Percentiles rank a stretch among this genome's conserved stretches.
These are phyloP conservation scores for Thraustochytrium striatum DNA, from an alignment of 352 stramenopile genomes.

Conservation along the genomic window DNA sequence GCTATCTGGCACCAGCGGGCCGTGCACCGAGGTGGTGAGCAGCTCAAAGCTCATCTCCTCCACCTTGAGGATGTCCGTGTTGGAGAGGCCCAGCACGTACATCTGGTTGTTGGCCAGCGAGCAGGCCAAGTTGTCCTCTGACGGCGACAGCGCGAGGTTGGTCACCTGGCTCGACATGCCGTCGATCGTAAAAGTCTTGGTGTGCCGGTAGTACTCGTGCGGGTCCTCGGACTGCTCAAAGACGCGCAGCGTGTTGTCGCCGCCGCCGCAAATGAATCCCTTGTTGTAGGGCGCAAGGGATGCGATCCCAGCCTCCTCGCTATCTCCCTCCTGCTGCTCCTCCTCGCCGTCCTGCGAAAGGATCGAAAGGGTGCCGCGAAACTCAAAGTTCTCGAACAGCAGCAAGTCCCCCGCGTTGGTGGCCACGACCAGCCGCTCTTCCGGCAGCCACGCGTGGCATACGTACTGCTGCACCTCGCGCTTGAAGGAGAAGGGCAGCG, in stretches of 20 bases:
- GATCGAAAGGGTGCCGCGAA: slow-evolving; percentile 64
- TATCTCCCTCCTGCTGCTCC: slow-evolving; percentile 61
- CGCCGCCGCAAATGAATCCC: slow-evolving; percentile 69
- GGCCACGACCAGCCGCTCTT: slow-evolving; percentile 80
- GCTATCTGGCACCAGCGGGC: slow-evolving; percentile 50
- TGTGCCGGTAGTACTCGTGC: slow-evolving; percentile 79
- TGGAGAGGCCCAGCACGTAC: slow-evolving; percentile 80
- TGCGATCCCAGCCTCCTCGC: slow-evolving; percentile 71
- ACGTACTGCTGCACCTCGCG: slow-evolving; percentile 70
- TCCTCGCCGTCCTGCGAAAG: background rate
- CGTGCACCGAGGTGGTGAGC: slow-evolving; percentile 78
- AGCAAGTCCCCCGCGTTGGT: slow-evolving; percentile 79
- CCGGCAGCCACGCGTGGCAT: slow-evolving; percentile 80
- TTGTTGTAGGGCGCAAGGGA: slow-evolving; percentile 81
- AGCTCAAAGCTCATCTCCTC: slow-evolving; percentile 88
- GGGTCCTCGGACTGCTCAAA: slow-evolving; percentile 62
- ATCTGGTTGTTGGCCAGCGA: slow-evolving; percentile 79
- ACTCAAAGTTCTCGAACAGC: slow-evolving; percentile 87
- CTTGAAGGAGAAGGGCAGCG: slow-evolving; percentile 59
- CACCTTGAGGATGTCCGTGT: slow-evolving; percentile 83
- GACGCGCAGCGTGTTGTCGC: slow-evolving; percentile 65
- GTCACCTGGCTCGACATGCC: slow-evolving; percentile 68
- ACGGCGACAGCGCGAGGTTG: slow-evolving; percentile 76
- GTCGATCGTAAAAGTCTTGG: slow-evolving; percentile 78
- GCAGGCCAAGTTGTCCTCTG: slow-evolving; percentile 78